Base-by-base conservation (phyloP, 1,284 basidiomycete genomes). In the Ceratobasidium sp. region DNA sequence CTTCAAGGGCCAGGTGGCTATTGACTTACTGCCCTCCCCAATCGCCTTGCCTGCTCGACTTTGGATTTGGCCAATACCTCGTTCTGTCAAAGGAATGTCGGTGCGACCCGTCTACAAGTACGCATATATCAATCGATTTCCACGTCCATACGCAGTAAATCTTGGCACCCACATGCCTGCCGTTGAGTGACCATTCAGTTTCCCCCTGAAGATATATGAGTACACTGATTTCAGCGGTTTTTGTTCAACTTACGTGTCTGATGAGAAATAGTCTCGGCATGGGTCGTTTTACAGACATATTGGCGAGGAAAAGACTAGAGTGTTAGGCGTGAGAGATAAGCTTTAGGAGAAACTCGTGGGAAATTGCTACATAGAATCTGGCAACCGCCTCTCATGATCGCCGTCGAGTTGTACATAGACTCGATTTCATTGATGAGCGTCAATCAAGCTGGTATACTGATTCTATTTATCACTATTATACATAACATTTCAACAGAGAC, bases 171-270 rank as follows among this genome's bases (percentile, higher is more conserved):
- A 85, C 84, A 78, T 85, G 85, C 61, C 84, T 82, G 31, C 85
- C 86, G 58, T 85, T 85, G 42, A 86, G 76, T 1, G 82, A 84
- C 86, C 86, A 87, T 79, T 87, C 86, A 0, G 86, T 87, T 81
- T 87, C 85, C 74, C 86, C 85, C 68, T 71, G 56, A 1, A 31
- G n/a, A 84, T 75, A 77, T 67, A 77, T 63, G 3, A 45, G 39
- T 42, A 45, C 20, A 33, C 39, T 33, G 35, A 23, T 23, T 53
- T 39, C 33, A 51, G 47, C 26, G 33, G 45, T 53, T 31, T 17
- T 35, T 26, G 20, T 33, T 47, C 45, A 35, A 63, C 74, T 69
- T 58, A 80, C 68, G 58, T 82, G 82, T 13, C 82, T 78, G 20
- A 81, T 77, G 17, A 81, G 58, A 63, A 80, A 80, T 45, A 82